These are phyloP conservation scores for Atkinsonella texensis DNA, from an alignment of 2,329 filamentous ascomycete genomes.

Conservation along the genomic window DNA sequence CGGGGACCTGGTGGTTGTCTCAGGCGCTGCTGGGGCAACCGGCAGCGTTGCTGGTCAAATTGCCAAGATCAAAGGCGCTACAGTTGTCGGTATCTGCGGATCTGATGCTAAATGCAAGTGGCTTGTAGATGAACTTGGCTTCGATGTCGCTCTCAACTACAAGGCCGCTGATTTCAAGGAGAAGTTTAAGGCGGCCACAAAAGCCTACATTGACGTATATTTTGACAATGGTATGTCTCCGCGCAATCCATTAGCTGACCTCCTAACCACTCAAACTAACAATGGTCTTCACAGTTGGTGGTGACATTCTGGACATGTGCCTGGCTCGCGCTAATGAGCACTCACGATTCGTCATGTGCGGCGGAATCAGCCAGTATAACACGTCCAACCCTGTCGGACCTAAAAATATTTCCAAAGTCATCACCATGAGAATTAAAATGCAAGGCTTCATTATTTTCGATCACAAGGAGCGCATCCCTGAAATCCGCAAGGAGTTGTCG, in stretches of 20 bases:
- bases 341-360: constrained; percentile 60
- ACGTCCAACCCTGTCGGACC: constrained; percentile 40
- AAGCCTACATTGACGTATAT: constrained; percentile 53
- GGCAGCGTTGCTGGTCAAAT: constrained; percentile 69
- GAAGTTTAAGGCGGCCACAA: constrained; percentile 48
- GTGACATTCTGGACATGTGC: constrained; percentile 56
- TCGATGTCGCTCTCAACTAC: constrained; percentile 58
- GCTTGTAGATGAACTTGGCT: constrained; percentile 51
- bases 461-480: constrained; percentile 43
- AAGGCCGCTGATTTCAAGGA: constrained; percentile 49
- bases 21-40: constrained; percentile 66
- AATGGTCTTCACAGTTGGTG: constrained; percentile 37
- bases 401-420: constrained; percentile 39
- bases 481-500: constrained; percentile 47
- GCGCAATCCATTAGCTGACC: no score
- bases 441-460: constrained; percentile 67
- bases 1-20: constrained; percentile 66
- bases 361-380: constrained; percentile 60
- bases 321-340: constrained; percentile 49
- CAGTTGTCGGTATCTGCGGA: constrained; percentile 54
- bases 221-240: constrained; percentile 47
- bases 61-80: constrained; percentile 55
- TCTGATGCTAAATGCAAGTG: constrained; percentile 55
- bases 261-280: no score
- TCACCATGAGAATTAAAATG: constrained; percentile 46